These are phyloP conservation scores for Martiniozyma asiatica DNA, from an alignment of 1,139 yeast genomes.

Conservation along the genomic window DNA sequence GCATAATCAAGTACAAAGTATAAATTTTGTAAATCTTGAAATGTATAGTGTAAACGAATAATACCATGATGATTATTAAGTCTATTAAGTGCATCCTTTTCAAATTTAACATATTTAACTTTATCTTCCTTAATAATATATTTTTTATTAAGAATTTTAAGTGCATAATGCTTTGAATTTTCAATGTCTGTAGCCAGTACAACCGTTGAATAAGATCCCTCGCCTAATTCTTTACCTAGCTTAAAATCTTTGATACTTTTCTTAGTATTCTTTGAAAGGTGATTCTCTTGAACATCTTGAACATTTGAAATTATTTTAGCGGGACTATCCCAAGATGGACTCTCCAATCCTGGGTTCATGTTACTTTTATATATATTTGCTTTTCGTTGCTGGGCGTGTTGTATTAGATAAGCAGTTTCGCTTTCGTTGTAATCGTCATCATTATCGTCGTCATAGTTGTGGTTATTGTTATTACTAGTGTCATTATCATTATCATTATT, in stretches of 20 bases:
- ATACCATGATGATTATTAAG: constrained; percentile 59
- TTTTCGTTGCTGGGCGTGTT: constrained; percentile 5
- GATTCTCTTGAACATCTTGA: too few species aligned
- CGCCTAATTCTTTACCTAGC: constrained; percentile 63
- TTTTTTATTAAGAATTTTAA: constrained; percentile 60
- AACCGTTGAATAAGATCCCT: constrained; percentile 75
- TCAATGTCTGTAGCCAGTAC: constrained; percentile 52
- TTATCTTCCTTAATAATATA: constrained; percentile 72
- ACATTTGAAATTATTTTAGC: constrained; percentile 37
- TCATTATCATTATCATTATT: constrained; percentile 4
- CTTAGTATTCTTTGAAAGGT: constrained; percentile 32
- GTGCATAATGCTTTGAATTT: constrained; percentile 51
- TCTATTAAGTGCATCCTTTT: constrained; percentile 61
- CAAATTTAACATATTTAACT: constrained; percentile 69
- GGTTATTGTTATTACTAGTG: constrained; percentile 1
- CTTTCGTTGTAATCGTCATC: constrained; percentile 10
- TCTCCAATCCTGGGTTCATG: constrained; percentile 9
- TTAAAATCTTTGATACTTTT: constrained; percentile 58
- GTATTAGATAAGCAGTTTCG: constrained; percentile 8
- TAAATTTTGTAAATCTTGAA: constrained; percentile 62
- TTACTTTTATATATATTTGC: constrained; percentile 2
- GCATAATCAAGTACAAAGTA: constrained; percentile 74
- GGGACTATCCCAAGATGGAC: constrained; percentile 28
- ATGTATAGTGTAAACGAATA: constrained; percentile 62
- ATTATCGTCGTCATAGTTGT: constrained; percentile 8